Evolutionary conservation across 2,329 filamentous ascomycete species (phyloP).

Genomic region (Dactylonectria macrodidyma): DNA sequence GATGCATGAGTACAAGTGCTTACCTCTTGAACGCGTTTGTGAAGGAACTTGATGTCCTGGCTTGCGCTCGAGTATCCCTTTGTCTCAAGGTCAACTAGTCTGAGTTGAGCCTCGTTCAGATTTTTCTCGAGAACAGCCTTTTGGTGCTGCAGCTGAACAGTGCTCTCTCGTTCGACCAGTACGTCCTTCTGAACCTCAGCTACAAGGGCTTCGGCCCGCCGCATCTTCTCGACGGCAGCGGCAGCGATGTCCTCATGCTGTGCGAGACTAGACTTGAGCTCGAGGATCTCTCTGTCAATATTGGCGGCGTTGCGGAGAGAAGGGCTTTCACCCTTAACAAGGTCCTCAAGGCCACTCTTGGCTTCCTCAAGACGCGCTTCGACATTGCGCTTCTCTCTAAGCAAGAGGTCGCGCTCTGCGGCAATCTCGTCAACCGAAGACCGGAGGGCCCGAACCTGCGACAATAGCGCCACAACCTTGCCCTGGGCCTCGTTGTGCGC

Average conservation of each 20-base stretch:
- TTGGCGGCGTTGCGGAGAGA: slow-evolving; percentile 91
- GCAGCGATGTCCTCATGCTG: slow-evolving; percentile 94
- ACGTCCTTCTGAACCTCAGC: slow-evolving; percentile 96
- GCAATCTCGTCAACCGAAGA: slow-evolving; percentile 88
- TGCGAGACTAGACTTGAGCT: slow-evolving; percentile 89
- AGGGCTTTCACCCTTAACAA: slow-evolving; percentile 87
- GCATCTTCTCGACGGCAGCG: slow-evolving; percentile 97
- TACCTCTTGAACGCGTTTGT: slow-evolving; percentile 96
- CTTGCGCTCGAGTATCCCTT: slow-evolving; percentile 96
- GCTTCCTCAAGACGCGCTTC: slow-evolving; percentile 90
- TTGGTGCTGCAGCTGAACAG: slow-evolving; percentile 86
- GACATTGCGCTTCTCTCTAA: slow-evolving; percentile 91
- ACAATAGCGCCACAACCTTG: slow-evolving; percentile 91
- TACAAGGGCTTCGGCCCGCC: slow-evolving; percentile 88
- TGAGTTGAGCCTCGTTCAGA: slow-evolving; percentile 90
- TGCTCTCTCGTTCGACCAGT: slow-evolving; percentile 85
- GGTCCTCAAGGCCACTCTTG: slow-evolving; percentile 88
- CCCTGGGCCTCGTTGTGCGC: slow-evolving; percentile 96
- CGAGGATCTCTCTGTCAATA: slow-evolving; percentile 89
- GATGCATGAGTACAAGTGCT: slow-evolving; percentile 52
- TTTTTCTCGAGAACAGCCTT: slow-evolving; percentile 92
- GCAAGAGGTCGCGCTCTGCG: slow-evolving; percentile 85
- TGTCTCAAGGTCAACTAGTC: slow-evolving; percentile 93
- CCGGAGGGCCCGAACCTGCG: slow-evolving; percentile 88
- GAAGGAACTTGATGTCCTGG: slow-evolving; percentile 94